Percentiles rank a stretch among this genome's conserved stretches.
Conservation (phyloP, 495 filamentous ascomycete genomes). For the Peziza echinospora region DNA sequence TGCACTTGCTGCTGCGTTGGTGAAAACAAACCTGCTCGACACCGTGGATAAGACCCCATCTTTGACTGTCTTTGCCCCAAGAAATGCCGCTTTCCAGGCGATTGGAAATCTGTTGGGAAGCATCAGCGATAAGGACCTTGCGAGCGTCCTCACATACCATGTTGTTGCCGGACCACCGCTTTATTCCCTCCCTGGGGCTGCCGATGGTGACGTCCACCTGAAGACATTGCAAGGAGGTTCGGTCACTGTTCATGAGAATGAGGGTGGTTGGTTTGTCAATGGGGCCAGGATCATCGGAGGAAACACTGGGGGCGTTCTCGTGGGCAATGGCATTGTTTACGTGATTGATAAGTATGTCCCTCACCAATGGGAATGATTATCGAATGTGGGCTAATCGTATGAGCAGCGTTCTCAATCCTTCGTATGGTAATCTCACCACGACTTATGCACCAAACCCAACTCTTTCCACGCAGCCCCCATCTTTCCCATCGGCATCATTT, state of each 20-base stretch:
- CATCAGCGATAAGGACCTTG: slow-evolving; percentile 28
- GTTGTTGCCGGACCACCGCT: slow-evolving; percentile 30
- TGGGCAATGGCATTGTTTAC: slow-evolving; percentile 47
- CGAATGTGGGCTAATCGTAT: neutral
- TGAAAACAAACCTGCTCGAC: slow-evolving; percentile 23
- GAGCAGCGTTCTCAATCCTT: neutral
- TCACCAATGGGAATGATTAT: neutral
- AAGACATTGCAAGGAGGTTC: slow-evolving; percentile 26
- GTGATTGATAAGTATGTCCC: slow-evolving; percentile 32
- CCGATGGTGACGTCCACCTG: slow-evolving; percentile 26
- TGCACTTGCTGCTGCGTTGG: slow-evolving; percentile 35
- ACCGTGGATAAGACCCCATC: slow-evolving; percentile 24
- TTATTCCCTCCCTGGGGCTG: slow-evolving; percentile 29
- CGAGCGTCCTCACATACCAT: slow-evolving; percentile 35
- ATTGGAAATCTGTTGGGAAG: slow-evolving; percentile 31
- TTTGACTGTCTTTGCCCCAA: slow-evolving; percentile 42
- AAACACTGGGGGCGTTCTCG: slow-evolving; percentile 31
- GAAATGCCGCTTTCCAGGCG: slow-evolving; percentile 39
- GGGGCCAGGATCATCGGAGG: slow-evolving; percentile 27
- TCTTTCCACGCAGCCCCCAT: slow-evolving; percentile 23
- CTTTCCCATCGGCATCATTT: slow-evolving; percentile 30
- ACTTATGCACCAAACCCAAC: slow-evolving; percentile 3
- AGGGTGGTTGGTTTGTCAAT: slow-evolving; percentile 27
- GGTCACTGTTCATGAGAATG: slow-evolving; percentile 29
- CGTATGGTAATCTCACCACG: neutral